Conservation (phyloP, 208 protist species). For the Novymonas esmeraldas region DNA sequence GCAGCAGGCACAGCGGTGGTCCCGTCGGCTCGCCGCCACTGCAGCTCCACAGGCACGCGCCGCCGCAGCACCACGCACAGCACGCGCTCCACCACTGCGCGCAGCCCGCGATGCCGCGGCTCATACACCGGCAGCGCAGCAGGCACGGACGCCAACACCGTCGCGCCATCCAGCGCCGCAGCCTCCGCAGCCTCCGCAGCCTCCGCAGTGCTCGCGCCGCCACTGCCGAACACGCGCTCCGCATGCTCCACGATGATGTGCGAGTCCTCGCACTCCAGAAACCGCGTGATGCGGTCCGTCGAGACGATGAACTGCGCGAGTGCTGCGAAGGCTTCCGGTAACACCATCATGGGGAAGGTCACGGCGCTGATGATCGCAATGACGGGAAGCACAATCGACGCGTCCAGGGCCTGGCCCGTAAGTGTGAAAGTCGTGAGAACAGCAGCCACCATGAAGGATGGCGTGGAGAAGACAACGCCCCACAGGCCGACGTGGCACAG, state of each 20-base stretch:
- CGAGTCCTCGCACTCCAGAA: slow-evolving; percentile 59
- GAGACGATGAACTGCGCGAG: slow-evolving; percentile 75
- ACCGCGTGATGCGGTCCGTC: slow-evolving; percentile 66
- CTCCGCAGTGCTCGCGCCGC: neutral
- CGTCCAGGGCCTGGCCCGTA: slow-evolving; percentile 53
- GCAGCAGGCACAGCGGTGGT: slow-evolving; percentile 3
- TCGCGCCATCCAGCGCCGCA: slow-evolving; percentile 1
- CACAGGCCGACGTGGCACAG: slow-evolving; percentile 20
- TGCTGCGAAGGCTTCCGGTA: slow-evolving; percentile 60
- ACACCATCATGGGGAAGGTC: slow-evolving; percentile 74
- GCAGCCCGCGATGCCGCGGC: slow-evolving; percentile 11
- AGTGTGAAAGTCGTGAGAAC: slow-evolving; percentile 51
- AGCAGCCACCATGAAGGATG: slow-evolving; percentile 49
- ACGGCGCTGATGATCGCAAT: slow-evolving; percentile 80
- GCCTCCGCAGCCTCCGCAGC: neutral
- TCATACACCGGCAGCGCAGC: slow-evolving; percentile 16
- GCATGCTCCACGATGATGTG: slow-evolving; percentile 19
- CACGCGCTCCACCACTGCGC: neutral
- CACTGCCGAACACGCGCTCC: slow-evolving; percentile 1
- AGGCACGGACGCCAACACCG: slow-evolving; percentile 8
- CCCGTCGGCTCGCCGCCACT: slow-evolving; percentile 7
- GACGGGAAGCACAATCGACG: slow-evolving; percentile 80
- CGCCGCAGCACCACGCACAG: slow-evolving; percentile 6
- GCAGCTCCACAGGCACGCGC: slow-evolving; percentile 22
- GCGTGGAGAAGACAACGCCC: slow-evolving; percentile 49